Conservation (phyloP, 805 yeast species). For the Priceomyces carsonii region DNA sequence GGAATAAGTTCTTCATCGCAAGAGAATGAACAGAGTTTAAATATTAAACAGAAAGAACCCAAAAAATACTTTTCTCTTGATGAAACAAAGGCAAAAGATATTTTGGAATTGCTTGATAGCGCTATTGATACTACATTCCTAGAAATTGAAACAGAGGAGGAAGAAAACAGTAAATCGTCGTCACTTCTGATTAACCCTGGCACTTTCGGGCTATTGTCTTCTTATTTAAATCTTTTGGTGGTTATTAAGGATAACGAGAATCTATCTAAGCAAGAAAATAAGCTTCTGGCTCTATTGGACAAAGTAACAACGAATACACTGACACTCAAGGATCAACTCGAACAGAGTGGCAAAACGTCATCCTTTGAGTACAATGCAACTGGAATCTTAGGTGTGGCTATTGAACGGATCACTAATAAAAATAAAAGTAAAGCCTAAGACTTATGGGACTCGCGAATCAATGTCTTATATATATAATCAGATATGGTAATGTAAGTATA, state of each 20-base stretch:
- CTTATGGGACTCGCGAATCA: no score
- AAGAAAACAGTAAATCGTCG: constrained; percentile 14
- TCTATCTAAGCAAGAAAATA: constrained; percentile 13
- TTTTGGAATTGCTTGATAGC: constrained; percentile 43
- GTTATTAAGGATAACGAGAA: constrained; percentile 25
- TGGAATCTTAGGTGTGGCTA: constrained; percentile 32
- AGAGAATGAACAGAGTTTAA: no score
- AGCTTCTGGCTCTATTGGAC: constrained; percentile 15
- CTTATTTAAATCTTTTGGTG: constrained; percentile 56
- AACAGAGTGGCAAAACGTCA: constrained; percentile 5
- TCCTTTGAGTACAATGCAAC: constrained; percentile 28
- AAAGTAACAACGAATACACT: constrained; percentile 16
- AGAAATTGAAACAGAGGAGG: constrained; percentile 10
- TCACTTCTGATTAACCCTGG: constrained; percentile 19
- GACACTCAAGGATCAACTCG: constrained; percentile 13
- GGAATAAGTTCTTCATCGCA: neutral
- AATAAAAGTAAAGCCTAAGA: constrained; percentile 4
- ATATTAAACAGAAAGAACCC: neutral
- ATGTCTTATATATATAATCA: no score
- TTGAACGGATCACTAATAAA: constrained; percentile 28
- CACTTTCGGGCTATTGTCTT: constrained; percentile 47
- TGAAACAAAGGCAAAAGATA: constrained; percentile 38
- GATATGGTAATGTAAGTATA: no score
- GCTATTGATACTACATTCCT: constrained; percentile 38
- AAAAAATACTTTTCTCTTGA: constrained; percentile 44